Evolutionary conservation across 2,329 filamentous ascomycete species (phyloP), one percentile per base, ranked within the genome.

Genomic region (Cladosporium sp.): DNA sequence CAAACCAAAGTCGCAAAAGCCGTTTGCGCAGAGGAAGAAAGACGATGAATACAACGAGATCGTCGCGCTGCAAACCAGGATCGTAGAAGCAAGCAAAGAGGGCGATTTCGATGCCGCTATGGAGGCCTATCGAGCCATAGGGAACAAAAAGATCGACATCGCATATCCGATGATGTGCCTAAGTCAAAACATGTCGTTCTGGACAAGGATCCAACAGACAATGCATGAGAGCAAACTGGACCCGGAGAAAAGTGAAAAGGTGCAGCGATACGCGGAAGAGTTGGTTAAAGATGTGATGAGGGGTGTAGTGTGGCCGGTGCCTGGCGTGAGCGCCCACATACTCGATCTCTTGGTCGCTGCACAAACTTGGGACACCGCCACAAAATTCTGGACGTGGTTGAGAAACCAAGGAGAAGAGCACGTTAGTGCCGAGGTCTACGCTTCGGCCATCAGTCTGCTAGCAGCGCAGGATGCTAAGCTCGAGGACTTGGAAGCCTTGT

Each of bases 331-430:
- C 18, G 28, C 14, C 21, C 18, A 64, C 24, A 18, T 64, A 21
- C 36, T 64, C 26, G 10, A 32, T 11, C 28, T 21, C 30, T 36
- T 62, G 15, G 26, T 28, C 49, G 36, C 49, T 28, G 44, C 38
- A 8, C 38, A 34, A 2, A 21, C 36, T 26, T 82, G 76, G 67
- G 70, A 76, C 4, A 70, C 75, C 55, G 80, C 78, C 5, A 68
- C 72, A 28, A 70, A 74, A 2, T 82, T 85, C 68, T 86, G 83
- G 83, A 69, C 74, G 24, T 85, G 82, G 82, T 75, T 85, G 15
- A 68, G 75, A 28, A 65, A 72, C 4, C 79, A 83, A 68, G 78
- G 79, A 57, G 78, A 82, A 21, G 71, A 74, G 5, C 78, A 78
- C 59, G 76, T 83, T 11, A 78, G 80, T 61, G 71, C 75, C 18